Evolutionary conservation across 345 rosid species (phyloP), one percentile per base, ranked within the genome.

Genomic region (Euphorbia peplus): DNA sequence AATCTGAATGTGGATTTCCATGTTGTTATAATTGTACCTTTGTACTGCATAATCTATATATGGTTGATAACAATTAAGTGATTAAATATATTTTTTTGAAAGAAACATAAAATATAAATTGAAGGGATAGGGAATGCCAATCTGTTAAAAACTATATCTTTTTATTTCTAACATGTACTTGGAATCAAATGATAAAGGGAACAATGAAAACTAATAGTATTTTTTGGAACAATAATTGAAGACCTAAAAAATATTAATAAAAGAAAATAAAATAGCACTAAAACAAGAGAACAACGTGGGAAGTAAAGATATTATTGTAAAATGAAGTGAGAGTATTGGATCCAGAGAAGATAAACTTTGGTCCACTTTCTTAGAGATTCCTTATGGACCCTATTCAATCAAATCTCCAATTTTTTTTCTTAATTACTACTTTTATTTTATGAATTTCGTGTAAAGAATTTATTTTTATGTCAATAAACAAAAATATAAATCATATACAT

Each of bases 401-500:
- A 28, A 22, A 67, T 64, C 30, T 30, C 15, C 51, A n/a, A n/a
- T n/a, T n/a, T n/a, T n/a, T n/a, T n/a, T n/a, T n/a, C n/a, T n/a
- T n/a, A n/a, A n/a, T 37, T 71, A 16, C 14, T 55, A 51, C n/a
- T 6, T 12, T 5, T 22, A 11, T 4, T 65, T n/a, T 53, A 5
- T 25, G n/a, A n/a, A n/a, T n/a, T n/a, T n/a, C n/a, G n/a, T n/a
- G n/a, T n/a, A n/a, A n/a, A n/a, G n/a, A n/a, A n/a, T n/a, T n/a
- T n/a, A n/a, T 29, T 63, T 14, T 54, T 65, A 48, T 56, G 71
- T 39, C 50, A 70, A 51, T 25, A 55, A 64, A 79, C 75, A n/a
- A n/a, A 78, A 26, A 30, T 30, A 41, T 70, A 72, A 75, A 73
- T 77, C 78, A 57, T 79, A 80, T 80, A 72, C 82, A 70, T 64